Evolutionary conservation across 306 rosid species (phyloP), one percentile per base, ranked within the genome.

Genomic region (Trifolium subterraneum): DNA sequence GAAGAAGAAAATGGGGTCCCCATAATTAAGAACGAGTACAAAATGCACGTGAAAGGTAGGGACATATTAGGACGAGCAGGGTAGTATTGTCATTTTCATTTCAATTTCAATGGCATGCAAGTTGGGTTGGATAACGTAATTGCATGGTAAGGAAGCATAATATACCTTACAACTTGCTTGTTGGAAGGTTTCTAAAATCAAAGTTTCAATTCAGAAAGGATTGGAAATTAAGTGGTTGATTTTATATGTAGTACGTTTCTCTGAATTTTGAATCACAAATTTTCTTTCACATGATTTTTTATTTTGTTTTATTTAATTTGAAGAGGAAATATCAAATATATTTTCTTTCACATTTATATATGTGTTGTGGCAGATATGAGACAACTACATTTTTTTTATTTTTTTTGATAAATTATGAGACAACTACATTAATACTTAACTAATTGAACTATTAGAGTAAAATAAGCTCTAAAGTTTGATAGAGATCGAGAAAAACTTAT

Each of bases 11-110:
- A 71, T 27, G 76, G 73, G 66, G 54, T 23, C 64, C 71, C 5
- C 8, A 12, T 7, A 76, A 76, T 80, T 36, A 80, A 48, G 67
- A 73, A 56, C 39, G 13, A 8, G 68, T 76, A 62, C 62, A 47
- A 55, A 47, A 10, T 50, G 36, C 82, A 84, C 80, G 82, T 84
- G 87, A 84, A 80, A 64, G 59, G 84, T 77, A 19, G 87, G 87
- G 82, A 50, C 84, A 80, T 15, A 20, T 42, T 52, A 42, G 77
- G 77, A 55, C 64, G 63, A 52, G 82, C 6, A 35, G 74, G 80
- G 47, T 77, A 31, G 78, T 9, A 72, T 56, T 63, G 80, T 73
- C 75, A 68, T 84, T 35, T 77, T 83, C 84, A 54, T 79, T 60
- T 76, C 54, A 77, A 62, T 61, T 79, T 75, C 74, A 65, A 15